Evolutionary conservation across 148 eudicot species (phyloP).

Genomic region (Nepenthes mirabilis): DNA sequence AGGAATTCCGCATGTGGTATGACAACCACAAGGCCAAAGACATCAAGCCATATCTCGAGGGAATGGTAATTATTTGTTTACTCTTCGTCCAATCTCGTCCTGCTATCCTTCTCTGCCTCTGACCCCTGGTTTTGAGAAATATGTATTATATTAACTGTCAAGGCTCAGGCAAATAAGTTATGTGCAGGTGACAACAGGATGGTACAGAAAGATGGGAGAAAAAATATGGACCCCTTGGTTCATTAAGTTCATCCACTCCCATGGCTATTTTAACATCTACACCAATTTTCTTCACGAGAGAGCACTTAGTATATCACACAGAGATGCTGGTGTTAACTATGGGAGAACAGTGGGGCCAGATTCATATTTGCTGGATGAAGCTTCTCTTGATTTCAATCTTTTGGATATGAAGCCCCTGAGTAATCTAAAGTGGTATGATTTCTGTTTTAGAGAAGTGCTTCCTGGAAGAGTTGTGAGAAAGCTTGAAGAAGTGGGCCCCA

Average conservation of each 20-base stretch:
- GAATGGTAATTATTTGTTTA: constrained; percentile 52
- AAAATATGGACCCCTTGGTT: constrained; percentile 99
- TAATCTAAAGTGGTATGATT: constrained; percentile 73
- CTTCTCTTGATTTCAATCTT: constrained; percentile 27
- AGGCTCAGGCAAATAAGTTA: neutral
- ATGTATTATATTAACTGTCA: neutral
- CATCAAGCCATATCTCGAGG: constrained; percentile 72
- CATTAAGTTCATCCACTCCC: constrained; percentile 73
- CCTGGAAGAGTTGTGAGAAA: constrained; percentile 45
- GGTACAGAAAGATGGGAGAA: constrained; percentile 96
- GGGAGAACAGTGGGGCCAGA: constrained; percentile 91
- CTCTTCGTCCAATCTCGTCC: neutral
- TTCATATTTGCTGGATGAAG: constrained; percentile 49
- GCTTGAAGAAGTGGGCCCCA: constrained; percentile 32
- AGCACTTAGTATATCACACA: constrained; percentile 78
- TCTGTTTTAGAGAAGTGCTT: constrained; percentile 71
- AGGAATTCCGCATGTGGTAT: constrained; percentile 92
- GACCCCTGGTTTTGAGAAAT: neutral
- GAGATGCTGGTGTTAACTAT: constrained; percentile 93
- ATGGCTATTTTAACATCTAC: constrained; percentile 76
- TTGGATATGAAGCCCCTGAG: constrained; percentile 47
- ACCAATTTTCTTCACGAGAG: constrained; percentile 62
- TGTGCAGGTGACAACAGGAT: constrained; percentile 78
- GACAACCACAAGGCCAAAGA: constrained; percentile 77
- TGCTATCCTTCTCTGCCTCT: neutral